Base-by-base conservation (phyloP, 352 stramenopile species). In the Phytophthora melonis region DNA sequence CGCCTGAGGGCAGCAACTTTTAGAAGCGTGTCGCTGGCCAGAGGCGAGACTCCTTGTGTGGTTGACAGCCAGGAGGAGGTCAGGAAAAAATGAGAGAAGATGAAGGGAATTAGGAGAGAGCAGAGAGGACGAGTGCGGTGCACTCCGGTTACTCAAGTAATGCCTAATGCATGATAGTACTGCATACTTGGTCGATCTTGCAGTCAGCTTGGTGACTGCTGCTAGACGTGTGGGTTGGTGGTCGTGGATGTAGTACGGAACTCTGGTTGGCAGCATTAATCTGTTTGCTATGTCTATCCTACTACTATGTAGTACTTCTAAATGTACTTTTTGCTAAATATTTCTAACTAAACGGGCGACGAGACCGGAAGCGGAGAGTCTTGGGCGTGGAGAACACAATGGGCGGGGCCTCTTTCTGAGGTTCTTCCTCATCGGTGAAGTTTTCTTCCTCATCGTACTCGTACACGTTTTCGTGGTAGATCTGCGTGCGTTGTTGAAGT, bases 1-100 rank as follows among this genome's bases (percentile, higher is more conserved):
- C 93, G 50, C 88, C 93, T 75, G 93, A 98, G 84, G 93, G 93
- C 58, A 77, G 89, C 65, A 93, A 89, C 73, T 98, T 98, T 90
- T 98, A 97, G 80, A 90, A 74, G 72, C 34, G 60, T 72, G 66
- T 63, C 58, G 67, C 61, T 65, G 54, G 39, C 43, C n/a, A 58
- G 36, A 52, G 16, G 59, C 30, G 27, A 70, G 52, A 39, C 41
- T 61, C 53, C 60, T 67, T 56, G 13, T 56, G 13, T 58, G 41
- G 19, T 66, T 53, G 49, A 64, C 50, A 60, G 60, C 36, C 18
- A n/a, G 59, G 13, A 68, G 47, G 39, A 68, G 63, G 60, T 57
- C 30, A 58, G 66, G 54, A 43, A 39, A 27, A 18, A 3, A 36
- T 3, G 32, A 69, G 55, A 59, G 36, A 66, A 43, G 25, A 23